Base-by-base conservation (phyloP, 805 yeast genomes). In the Diddensiella santjacobensis region DNA sequence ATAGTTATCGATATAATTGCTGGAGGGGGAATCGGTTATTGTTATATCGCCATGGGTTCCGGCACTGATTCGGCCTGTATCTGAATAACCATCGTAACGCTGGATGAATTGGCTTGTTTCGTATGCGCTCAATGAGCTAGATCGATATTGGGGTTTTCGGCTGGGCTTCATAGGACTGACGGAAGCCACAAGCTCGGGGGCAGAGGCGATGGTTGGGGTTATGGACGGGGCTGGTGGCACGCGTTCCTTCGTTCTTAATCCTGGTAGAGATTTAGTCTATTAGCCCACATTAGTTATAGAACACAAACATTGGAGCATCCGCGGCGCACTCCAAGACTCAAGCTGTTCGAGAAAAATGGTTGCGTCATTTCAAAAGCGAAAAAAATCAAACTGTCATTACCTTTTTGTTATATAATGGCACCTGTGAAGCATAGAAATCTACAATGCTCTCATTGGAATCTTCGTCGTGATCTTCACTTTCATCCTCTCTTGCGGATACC, bases 131-230 rank as follows among this genome's bases (percentile, higher is more conserved):
- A 35, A 17, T 6, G 38, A 35, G 38, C 38, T 35, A 17, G 38
- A 35, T 8, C 38, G 38, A 35, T 35, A 35, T 6, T 35, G 38
- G 6, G 38, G 15, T 17, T 35, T 35, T 17, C 20, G 38, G 8
- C 38, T 17, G 11, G 43, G 43, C 15, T 17, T 10, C 41, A 38
- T 38, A 20, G 24, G 49, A 1, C 36, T 47, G n/a, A 33, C 38
- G 2, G 57, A 37, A 5, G 61, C 56, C 2, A 60, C 44, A 15
- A 42, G 40, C 11, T 45, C 30, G n/a, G 44, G 40, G 11, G 31
- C 31, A 26, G 31, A 26, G 13, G 31, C 8, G 31, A 26, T 26
- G 11, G 31, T 26, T 26, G 31, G 31, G n/a, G n/a, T n/a, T n/a
- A n/a, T n/a, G n/a, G n/a, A n/a, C 11, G 31, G 31, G 8, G 31